Base-by-base conservation (phyloP, 2,329 filamentous ascomycete genomes). In the Botrytis deweyae region DNA sequence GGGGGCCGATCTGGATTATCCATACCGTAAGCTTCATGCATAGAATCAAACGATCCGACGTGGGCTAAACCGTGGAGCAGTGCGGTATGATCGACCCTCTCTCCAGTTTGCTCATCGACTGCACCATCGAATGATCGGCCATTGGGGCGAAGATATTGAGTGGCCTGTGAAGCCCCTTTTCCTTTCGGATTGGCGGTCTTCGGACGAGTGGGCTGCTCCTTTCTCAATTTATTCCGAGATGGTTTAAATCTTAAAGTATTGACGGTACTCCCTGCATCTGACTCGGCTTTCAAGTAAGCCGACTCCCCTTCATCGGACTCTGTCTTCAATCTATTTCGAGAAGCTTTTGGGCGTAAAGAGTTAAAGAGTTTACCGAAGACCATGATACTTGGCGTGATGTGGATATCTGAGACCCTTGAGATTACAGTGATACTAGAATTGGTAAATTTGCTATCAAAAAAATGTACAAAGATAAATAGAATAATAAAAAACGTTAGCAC, bases 11-110 rank as follows among this genome's bases (percentile, higher is more conserved):
- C 74, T 44, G 75, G 73, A 12, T 74, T 59, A 33, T 74, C 70
- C 42, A 59, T 29, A 22, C 52, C 61, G n/a, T 74, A 46, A 18
- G 70, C 69, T 29, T 66, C 72, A 65, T 76, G 71, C 25, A 79
- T 62, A 49, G 78, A 78, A 42, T 79, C 78, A 49, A 77, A 75
- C 14, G 79, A 80, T 10, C 78, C 79, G n/a, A 77, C 76, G 70
- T 79, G 79, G 67, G 76, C 77, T 36, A 82, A 73, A 18, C 77
- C 78, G 68, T 82, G 80, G 6, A 82, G 71, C 36, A 81, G 72
- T 38, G 77, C 79, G 1, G 80, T 81, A 69, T 81, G 75, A 74
- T 82, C 80, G 49, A 76, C 70, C 25, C 77, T 77, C 72, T 82
- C 80, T 33, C 80, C 80, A 20, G 78, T 80, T 66, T 81, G 79